Evolutionary conservation across 1,139 yeast genomes (phyloP).

Genomic region (Protomyces inundatus): DNA sequence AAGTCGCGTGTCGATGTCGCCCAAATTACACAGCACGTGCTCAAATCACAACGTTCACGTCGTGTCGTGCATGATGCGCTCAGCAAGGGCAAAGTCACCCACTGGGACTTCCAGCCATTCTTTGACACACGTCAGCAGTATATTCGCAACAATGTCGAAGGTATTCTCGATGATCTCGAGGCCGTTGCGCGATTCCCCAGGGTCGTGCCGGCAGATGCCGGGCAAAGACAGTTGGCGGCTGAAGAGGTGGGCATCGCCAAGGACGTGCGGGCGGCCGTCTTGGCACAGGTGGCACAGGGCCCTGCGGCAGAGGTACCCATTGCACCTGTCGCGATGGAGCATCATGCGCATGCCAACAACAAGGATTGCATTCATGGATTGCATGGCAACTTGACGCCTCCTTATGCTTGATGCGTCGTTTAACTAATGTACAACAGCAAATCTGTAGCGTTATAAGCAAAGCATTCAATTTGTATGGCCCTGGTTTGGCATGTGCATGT

Average conservation of each 20-base stretch:
- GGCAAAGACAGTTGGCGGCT: conserved; percentile 2
- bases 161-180: conserved; percentile 21
- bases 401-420: conserved; percentile 38
- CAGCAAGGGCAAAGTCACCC: conserved; percentile 20
- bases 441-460: too few species aligned
- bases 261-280: conserved; percentile 3
- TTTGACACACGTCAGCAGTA: conserved; percentile 10
- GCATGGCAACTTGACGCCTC: conserved; percentile 48
- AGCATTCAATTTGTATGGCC: too few species aligned
- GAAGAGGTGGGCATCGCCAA: background rate
- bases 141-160: conserved; percentile 19
- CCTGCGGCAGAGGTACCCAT: background rate
- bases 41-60: conserved; percentile 22
- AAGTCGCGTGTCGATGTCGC: conserved; percentile 12
- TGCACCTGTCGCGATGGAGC: conserved; percentile 10
- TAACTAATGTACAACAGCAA: background rate
- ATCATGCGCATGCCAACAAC: background rate
- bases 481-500: too few species aligned
- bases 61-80: conserved; percentile 21
- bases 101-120: conserved; percentile 26
- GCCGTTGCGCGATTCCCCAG: conserved; percentile 14
- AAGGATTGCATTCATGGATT: conserved; percentile 23
- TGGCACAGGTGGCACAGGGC: background rate
- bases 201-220: conserved; percentile 8
- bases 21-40: conserved; percentile 2